These are phyloP conservation scores for Dendrocalamus latiflorus DNA, from an alignment of 202 grass and related monocot genomes.

Conservation along the genomic window DNA sequence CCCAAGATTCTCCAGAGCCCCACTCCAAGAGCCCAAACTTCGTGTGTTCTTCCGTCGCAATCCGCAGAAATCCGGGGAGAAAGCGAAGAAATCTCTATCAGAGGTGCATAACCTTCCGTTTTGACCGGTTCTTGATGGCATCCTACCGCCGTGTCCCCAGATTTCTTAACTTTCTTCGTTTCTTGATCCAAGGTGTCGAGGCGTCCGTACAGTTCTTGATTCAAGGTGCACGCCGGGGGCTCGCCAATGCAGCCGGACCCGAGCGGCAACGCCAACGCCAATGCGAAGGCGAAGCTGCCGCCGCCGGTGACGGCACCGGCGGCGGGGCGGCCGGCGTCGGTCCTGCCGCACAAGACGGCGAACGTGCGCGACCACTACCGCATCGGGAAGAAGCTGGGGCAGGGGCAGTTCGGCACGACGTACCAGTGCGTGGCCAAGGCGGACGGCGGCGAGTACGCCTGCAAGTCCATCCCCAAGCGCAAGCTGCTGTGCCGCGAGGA, in stretches of 20 bases:
- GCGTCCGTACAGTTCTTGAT: constrained; percentile 28
- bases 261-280: constrained; percentile 11
- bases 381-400: constrained; percentile 93
- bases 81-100: background rate
- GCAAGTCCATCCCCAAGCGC: constrained; percentile 99
- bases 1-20: background rate
- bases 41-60: constrained; percentile 9
- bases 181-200: constrained; percentile 14
- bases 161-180: constrained; percentile 15
- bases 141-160: background rate
- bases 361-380: constrained; percentile 87
- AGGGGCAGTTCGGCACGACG: constrained; percentile 95
- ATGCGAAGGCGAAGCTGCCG: constrained; percentile 33
- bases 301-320: constrained; percentile 12
- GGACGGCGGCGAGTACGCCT: constrained; percentile 66
- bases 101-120: constrained; percentile 21
- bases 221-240: background rate
- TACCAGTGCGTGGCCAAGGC: constrained; percentile 83
- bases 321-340: constrained; percentile 51
- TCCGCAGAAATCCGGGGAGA: background rate
- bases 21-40: constrained; percentile 21
- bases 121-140: constrained; percentile 35
- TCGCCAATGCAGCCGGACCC: constrained; percentile 54
- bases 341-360: constrained; percentile 89
- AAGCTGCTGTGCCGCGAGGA: constrained; percentile 97